A percentile compares a stretch with the other conserved stretches of the same genome.
Evolutionary conservation across 371 early-diverging fungal genomes (phyloP).

Genomic region (Lichtheimia hyalospora): DNA sequence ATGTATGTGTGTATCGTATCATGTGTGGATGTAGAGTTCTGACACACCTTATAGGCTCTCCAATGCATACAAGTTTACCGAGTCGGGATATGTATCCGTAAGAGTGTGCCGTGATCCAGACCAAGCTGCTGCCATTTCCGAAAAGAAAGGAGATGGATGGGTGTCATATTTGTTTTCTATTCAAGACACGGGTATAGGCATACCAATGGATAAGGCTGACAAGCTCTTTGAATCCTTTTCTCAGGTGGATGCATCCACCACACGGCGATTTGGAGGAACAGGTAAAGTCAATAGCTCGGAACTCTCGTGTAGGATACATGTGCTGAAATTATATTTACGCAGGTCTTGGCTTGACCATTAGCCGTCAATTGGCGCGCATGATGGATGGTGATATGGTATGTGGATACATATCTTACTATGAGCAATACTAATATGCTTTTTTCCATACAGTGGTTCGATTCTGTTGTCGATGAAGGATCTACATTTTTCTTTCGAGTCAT

Average conservation of each 20-base stretch:
- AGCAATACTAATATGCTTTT: neutral
- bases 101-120: constrained; percentile 2
- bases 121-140: neutral
- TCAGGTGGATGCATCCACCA: constrained; percentile 57
- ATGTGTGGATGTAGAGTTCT: neutral
- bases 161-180: constrained; percentile 44
- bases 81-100: constrained; percentile 14
- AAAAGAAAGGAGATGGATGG: neutral
- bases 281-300: constrained; percentile 12
- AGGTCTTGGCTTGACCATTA: constrained; percentile 51
- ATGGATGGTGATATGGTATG: constrained; percentile 55
- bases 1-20: constrained; percentile 15
- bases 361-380: constrained; percentile 43
- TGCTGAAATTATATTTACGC: too few species aligned
- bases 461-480: constrained; percentile 42
- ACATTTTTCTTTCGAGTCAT: constrained; percentile 42
- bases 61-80: constrained; percentile 25
- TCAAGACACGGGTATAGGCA: constrained; percentile 66
- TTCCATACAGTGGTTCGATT: constrained; percentile 41
- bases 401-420: too few species aligned
- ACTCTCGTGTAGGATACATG: too few species aligned
- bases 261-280: constrained; percentile 56
- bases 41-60: constrained; percentile 13
- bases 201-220: constrained; percentile 46
- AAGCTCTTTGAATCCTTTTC: constrained; percentile 62